Base-by-base conservation (phyloP, 257 asterid species). In the Solanum sitiens region DNA sequence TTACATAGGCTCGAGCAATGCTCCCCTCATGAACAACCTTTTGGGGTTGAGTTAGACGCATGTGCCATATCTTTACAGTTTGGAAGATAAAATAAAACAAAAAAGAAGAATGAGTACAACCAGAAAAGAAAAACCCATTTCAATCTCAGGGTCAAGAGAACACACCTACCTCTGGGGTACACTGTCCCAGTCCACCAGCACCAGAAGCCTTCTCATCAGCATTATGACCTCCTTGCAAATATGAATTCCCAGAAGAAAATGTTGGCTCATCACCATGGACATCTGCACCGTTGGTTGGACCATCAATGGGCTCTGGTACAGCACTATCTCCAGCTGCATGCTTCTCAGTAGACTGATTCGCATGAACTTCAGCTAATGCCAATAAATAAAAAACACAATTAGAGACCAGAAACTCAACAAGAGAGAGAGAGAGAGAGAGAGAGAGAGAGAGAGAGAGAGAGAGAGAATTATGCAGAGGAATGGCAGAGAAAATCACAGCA, bases 131-230 rank as follows among this genome's bases (percentile, higher is more conserved):
- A 77, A 77, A 21, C 59, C 50, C 56, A 40, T 75, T 75, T 40
- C 15, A 75, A 75, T 39, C 83, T 13, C 0, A 77, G 33, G 33
- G 61, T 4, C 65, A 14, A n/a, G 84, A 25, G 39, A 8, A 77
- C 84, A 77, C 84, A 65, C 2, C 33, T n/a, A 97, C 99, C 98
- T 95, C 94, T 86, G 99, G 99, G 73, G 95, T 93, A 89, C 99
- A 98, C 89, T 93, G 98, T 68, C 99, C 99, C 56, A 96, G 95
- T 85, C 97, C 99, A 23, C 93, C 95, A 89, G 95, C 88, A 86
- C 94, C 97, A 88, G 91, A 85, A 50, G 91, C 87, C 89, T 89
- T 89, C 87, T 91, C 94, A 45, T 47, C n/a, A 89, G 90, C 91
- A 89, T 93, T 83, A 86, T 89, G 86, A 86, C 94, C 95, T 90